These are phyloP conservation scores for Rhizophora apiculata DNA, from an alignment of 345 rosid genomes.

Conservation along the genomic window DNA sequence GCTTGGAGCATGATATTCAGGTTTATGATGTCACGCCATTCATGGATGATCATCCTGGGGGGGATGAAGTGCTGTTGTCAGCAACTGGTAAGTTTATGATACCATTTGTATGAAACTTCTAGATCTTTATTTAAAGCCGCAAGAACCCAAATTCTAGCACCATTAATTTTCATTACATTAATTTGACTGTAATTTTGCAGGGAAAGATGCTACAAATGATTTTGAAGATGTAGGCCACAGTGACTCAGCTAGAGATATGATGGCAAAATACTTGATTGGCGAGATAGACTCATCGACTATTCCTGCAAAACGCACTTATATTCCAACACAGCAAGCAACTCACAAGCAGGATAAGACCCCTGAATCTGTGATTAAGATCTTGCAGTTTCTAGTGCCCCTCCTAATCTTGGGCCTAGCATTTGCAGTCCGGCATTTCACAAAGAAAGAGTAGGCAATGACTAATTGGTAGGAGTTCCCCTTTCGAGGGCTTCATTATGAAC, in stretches of 20 bases:
- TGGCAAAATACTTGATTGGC: slow-evolving; percentile 71
- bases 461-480: background rate
- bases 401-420: slow-evolving; percentile 79
- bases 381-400: slow-evolving; percentile 87
- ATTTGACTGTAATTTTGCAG: slow-evolving; percentile 29
- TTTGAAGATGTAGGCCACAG: slow-evolving; percentile 98
- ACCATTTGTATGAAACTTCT: background rate
- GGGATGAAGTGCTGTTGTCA: slow-evolving; percentile 89
- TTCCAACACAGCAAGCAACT: slow-evolving; percentile 46
- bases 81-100: slow-evolving; percentile 56
- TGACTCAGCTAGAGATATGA: slow-evolving; percentile 76
- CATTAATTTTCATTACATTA: background rate
- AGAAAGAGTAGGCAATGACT: slow-evolving; percentile 57
- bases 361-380: slow-evolving; percentile 63
- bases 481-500: slow-evolving; percentile 7
- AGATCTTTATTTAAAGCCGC: too few relatives aligned
- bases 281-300: slow-evolving; percentile 60
- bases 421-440: slow-evolving; percentile 67
- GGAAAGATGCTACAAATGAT: slow-evolving; percentile 88
- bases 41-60: slow-evolving; percentile 99
- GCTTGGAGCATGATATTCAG: slow-evolving; percentile 31
- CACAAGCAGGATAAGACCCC: slow-evolving; percentile 61
- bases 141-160: background rate
- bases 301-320: slow-evolving; percentile 49
- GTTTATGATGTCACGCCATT: slow-evolving; percentile 92